Evolutionary conservation across 2,329 filamentous ascomycete species (phyloP), one percentile per base, ranked within the genome.

Genomic region (Aspergillus sclerotialis): DNA sequence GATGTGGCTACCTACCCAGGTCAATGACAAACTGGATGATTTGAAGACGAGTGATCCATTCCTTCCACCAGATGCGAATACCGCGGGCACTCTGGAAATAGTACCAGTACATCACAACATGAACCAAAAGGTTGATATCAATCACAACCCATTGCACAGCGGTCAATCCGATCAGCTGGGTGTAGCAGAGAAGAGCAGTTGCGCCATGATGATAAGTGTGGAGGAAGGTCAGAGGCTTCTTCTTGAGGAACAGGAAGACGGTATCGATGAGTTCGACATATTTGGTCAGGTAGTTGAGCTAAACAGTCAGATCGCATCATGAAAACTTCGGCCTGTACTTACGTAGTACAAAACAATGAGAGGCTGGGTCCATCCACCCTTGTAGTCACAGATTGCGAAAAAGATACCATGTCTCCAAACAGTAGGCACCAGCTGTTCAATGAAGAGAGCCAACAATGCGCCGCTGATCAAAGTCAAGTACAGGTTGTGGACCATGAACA

Each of bases 81-180:
- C 92, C 92, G 52, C 90, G 88, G 36, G 90, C 89, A 58, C 86
- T 90, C 76, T 96, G 90, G 82, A 96, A 96, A 78, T 96, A 96
- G 80, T 96, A 96, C 89, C 89, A 95, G 82, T 96, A 96, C 90
- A 96, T 96, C 61, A 95, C 84, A 39, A 96, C 90, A 69, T 96
- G 90, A 36, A 96, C 90, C 45, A 78, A 79, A 58, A 96, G 70
- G 76, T 96, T 96, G 53, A 96, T 78, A 35, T 79, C 82, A 61
- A 96, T 96, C 43, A 83, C 81, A 36, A 94, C 86, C 90, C 90
- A 96, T 41, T 89, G 94, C 37, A 96, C 90, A 28, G 90, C 77
- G 29, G 90, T 96, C 57, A 85, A 78, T 49, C 90, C 90, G 56
- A 94, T 82, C 48, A 96, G 79, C 72, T 96, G 90, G 37, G 88